A percentile compares a stretch with the other conserved stretches of the same genome.
Evolutionary conservation across 1,139 yeast genomes (phyloP).

Genomic region (Suhomyces anneliseae): DNA sequence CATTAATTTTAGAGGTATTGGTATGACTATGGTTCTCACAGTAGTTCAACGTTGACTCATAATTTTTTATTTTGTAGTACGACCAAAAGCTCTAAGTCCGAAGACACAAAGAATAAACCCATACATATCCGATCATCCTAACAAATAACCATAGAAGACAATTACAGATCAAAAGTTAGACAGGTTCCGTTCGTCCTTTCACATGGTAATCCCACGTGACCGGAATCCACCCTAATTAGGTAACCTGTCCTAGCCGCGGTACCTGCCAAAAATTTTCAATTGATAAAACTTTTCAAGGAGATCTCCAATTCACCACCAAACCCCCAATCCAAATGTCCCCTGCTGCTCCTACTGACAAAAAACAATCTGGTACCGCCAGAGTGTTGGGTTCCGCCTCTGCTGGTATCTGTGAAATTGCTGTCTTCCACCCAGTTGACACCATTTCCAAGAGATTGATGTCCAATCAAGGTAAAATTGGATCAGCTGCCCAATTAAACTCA

Average conservation of each 20-base stretch:
- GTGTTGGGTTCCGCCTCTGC: conserved; percentile 96
- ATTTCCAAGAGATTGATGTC: conserved; percentile 97
- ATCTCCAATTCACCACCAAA: neutral
- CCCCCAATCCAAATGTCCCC: conserved; percentile 44
- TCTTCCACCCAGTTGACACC: conserved; percentile 98
- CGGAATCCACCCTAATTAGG: conserved; percentile 4
- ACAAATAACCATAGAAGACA: no score
- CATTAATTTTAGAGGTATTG: no score
- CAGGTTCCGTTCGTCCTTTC: neutral
- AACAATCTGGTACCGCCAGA: conserved; percentile 88
- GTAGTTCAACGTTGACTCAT: no score
- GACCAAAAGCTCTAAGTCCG: no score
- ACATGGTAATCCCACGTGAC: neutral
- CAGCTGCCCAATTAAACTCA: conserved; percentile 65
- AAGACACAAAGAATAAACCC: no score
- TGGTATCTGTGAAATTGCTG: conserved; percentile 93
- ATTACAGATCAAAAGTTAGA: no score
- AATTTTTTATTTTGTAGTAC: no score
- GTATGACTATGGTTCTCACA: no score
- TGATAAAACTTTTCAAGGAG: conserved; percentile 3
- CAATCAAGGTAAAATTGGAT: conserved; percentile 73
- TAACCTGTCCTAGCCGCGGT: conserved; percentile 16
- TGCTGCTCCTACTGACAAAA: conserved; percentile 60
- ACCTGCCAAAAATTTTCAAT: conserved; percentile 12
- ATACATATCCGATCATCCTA: no score